Conservation (phyloP, 2,329 filamentous ascomycete genomes). For the Herpotrichia juniperi region DNA sequence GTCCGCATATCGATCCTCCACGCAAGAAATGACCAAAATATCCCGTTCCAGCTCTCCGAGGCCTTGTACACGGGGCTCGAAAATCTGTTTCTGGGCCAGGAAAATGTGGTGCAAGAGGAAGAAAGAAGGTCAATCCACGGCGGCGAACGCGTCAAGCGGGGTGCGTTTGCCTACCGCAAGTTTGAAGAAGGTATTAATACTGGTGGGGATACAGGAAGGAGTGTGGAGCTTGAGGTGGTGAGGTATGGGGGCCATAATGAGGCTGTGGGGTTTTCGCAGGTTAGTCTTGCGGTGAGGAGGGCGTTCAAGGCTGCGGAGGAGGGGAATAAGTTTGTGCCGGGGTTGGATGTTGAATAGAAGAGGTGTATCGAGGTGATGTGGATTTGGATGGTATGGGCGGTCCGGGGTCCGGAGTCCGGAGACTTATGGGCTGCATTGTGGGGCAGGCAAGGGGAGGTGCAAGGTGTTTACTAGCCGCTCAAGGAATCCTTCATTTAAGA, state of each 20-base stretch:
- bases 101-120: conserved; percentile 27
- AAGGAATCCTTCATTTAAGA: not conserved
- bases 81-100: conserved; percentile 34
- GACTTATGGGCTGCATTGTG: too few relatives aligned
- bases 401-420: too few relatives aligned
- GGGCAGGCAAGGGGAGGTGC: too few relatives aligned
- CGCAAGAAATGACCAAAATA: conserved; percentile 80
- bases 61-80: conserved; percentile 35
- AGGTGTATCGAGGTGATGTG: too few relatives aligned
- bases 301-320: conserved; percentile 58
- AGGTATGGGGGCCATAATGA: conserved; percentile 66
- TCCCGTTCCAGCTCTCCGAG: conserved; percentile 72
- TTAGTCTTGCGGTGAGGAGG: conserved; percentile 68
- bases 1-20: conserved; percentile 77
- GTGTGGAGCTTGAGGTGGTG: conserved; percentile 51
- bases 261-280: conserved; percentile 69
- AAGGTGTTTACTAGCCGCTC: too few relatives aligned
- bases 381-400: too few relatives aligned
- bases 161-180: conserved; percentile 43
- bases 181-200: too few relatives aligned
- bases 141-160: conserved; percentile 36
- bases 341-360: conserved; percentile 38
- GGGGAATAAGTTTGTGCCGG: conserved; percentile 18
- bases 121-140: conserved; percentile 40
- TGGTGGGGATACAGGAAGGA: conserved; percentile 27